These are phyloP conservation scores for Sphagnum magellanicum DNA, from an alignment of 228 moss, liverwort and hornwort genomes.

Conservation along the genomic window DNA sequence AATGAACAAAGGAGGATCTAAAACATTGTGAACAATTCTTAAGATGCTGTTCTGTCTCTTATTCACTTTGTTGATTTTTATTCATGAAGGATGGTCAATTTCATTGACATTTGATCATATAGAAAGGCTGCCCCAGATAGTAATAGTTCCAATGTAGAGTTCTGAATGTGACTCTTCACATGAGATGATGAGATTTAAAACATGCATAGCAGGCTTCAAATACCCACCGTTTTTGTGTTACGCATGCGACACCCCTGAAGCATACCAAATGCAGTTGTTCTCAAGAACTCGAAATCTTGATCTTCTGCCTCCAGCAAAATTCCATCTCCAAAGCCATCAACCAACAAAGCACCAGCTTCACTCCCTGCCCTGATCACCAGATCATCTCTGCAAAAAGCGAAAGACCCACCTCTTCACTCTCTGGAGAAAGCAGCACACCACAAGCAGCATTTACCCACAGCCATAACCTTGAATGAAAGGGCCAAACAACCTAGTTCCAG, in stretches of 20 bases:
- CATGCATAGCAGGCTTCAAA: not conserved
- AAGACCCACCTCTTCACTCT: too few species aligned
- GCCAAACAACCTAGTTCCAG: too few species aligned
- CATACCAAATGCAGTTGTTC: slow-evolving; percentile 84
- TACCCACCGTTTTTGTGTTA: slow-evolving; percentile 86
- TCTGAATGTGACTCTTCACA: too few species aligned
- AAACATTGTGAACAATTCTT: too few species aligned
- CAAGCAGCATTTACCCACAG: not conserved
- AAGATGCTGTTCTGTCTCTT: too few species aligned
- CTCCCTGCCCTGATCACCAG: slow-evolving; percentile 95
- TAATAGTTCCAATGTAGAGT: too few species aligned
- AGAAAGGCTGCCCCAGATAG: too few species aligned
- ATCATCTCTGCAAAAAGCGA: slow-evolving; percentile 61
- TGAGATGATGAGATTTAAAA: too few species aligned
- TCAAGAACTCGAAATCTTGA: slow-evolving; percentile 78
- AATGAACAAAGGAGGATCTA: too few species aligned
- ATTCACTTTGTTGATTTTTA: too few species aligned
- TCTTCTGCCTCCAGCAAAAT: slow-evolving; percentile 78
- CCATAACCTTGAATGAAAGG: not conserved
- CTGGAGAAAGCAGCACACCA: not conserved
- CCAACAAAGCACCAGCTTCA: slow-evolving; percentile 95
- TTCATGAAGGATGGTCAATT: too few species aligned
- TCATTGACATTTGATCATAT: too few species aligned
- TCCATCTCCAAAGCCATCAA: slow-evolving; percentile 96
- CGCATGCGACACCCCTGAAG: slow-evolving; percentile 99